A percentile compares a stretch with the other conserved stretches of the same genome.
These are phyloP conservation scores for Angomonas deanei DNA, from an alignment of 208 protist species.

Conservation along the genomic window DNA sequence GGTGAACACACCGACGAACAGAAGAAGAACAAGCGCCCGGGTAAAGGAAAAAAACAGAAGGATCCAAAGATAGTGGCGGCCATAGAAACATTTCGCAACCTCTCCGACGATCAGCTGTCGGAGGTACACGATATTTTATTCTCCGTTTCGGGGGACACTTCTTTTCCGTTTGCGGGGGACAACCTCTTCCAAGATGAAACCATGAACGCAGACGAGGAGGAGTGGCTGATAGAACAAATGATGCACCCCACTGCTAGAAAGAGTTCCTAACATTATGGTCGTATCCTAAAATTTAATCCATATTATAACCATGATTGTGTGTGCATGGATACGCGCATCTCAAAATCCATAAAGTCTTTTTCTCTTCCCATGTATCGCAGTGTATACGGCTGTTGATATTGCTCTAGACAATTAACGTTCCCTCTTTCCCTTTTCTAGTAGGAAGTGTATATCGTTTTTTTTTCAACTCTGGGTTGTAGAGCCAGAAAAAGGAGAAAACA, in stretches of 20 bases:
- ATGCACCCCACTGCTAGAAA: conserved; percentile 14
- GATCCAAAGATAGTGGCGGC: conserved; percentile 22
- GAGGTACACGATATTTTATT: conserved; percentile 29
- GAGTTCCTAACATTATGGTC: background rate
- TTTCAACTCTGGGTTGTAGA: too few species aligned
- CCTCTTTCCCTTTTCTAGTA: background rate
- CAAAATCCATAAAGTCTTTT: too few species aligned
- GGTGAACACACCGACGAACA: conserved; percentile 13
- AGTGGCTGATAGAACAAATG: conserved; percentile 83
- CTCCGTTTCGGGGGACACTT: background rate
- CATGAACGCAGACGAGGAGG: conserved; percentile 69
- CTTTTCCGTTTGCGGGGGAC: background rate
- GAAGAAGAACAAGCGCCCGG: background rate
- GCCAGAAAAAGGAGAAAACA: background rate
- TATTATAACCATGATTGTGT: too few species aligned
- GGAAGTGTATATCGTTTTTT: too few species aligned
- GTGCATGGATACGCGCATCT: too few species aligned
- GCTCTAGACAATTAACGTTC: background rate
- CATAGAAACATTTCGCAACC: conserved; percentile 22
- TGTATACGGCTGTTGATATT: too few species aligned
- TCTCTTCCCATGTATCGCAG: too few species aligned
- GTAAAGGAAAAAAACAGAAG: conserved; percentile 9
- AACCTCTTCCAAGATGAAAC: conserved; percentile 37
- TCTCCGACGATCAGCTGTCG: conserved; percentile 31
- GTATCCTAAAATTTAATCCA: too few species aligned